phyloP scores from a whole-genome alignment of 805 yeast species.

The Ogataea paraovalis region DNA sequence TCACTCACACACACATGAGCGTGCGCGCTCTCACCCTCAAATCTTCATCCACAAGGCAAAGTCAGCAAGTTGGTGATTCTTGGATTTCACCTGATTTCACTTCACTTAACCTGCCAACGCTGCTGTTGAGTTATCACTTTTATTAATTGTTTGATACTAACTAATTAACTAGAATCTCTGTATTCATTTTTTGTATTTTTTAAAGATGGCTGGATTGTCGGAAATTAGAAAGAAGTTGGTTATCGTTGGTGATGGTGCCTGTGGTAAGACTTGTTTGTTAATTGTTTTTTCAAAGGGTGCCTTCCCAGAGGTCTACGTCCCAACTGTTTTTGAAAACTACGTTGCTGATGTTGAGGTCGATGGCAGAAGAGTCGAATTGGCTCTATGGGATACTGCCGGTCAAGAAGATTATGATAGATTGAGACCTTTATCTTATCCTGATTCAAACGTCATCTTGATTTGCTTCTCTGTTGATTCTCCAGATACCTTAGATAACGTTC shows the following conservation, averaged over 20 bases:
- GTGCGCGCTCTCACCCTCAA: too few relatives aligned
- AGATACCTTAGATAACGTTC: slow-evolving; percentile 88
- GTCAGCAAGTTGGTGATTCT: too few relatives aligned
- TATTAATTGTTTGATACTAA: slow-evolving; percentile 3
- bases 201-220: slow-evolving; percentile 43
- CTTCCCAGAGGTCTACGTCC: slow-evolving; percentile 92
- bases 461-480: slow-evolving; percentile 91
- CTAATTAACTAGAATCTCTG: background rate
- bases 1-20: too few relatives aligned
- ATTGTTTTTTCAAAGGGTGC: slow-evolving; percentile 84
- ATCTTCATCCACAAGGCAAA: too few relatives aligned
- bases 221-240: slow-evolving; percentile 77
- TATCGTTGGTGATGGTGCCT: slow-evolving; percentile 96
- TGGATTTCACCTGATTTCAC: too few relatives aligned
- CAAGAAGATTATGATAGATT: slow-evolving; percentile 96
- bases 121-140: too few relatives aligned
- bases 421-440: slow-evolving; percentile 89
- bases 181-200: slow-evolving; percentile 1
- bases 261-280: slow-evolving; percentile 91
- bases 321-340: slow-evolving; percentile 95
- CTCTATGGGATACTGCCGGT: slow-evolving; percentile 98
- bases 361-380: slow-evolving; percentile 88
- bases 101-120: too few relatives aligned
- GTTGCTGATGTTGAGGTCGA: slow-evolving; percentile 94
- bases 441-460: slow-evolving; percentile 84